Evolutionary conservation across 805 yeast species (phyloP).

Genomic region (Monosporozyma aerobia): DNA sequence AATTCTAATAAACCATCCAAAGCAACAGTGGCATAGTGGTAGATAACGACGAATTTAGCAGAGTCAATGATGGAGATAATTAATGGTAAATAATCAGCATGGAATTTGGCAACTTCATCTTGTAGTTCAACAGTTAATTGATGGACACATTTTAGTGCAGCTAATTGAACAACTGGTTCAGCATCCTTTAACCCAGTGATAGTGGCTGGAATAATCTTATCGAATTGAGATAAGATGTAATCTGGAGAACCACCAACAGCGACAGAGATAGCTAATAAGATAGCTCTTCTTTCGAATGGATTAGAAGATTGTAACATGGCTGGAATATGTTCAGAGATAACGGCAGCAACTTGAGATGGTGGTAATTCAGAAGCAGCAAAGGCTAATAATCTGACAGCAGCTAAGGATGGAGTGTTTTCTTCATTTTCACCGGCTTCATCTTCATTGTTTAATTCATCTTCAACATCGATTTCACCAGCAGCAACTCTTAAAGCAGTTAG

Average conservation of each 20-base stretch:
- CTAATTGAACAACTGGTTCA: conserved; percentile 66
- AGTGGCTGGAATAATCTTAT: conserved; percentile 62
- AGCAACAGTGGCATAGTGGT: conserved; percentile 84
- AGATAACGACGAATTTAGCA: conserved; percentile 73
- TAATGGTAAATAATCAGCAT: conserved; percentile 73
- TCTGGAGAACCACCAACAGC: conserved; percentile 94
- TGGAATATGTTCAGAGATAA: conserved; percentile 59
- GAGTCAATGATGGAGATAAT: conserved; percentile 80
- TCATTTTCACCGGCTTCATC: conserved; percentile 91
- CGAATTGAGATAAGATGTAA: conserved; percentile 65
- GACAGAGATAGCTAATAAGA: conserved; percentile 68
- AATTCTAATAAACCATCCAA: conserved; percentile 88
- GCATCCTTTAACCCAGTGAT: conserved; percentile 70
- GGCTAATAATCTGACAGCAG: conserved; percentile 74
- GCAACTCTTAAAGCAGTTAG: conserved; percentile 66
- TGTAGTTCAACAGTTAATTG: conserved; percentile 77
- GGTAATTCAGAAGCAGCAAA: conserved; percentile 78
- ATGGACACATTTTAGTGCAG: conserved; percentile 75
- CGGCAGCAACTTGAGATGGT: conserved; percentile 81
- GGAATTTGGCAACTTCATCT: conserved; percentile 75
- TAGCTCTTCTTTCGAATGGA: conserved; percentile 78
- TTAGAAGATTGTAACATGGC: conserved; percentile 52
- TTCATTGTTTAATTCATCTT: conserved; percentile 63
- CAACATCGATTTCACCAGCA: conserved; percentile 73
- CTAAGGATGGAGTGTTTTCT: conserved; percentile 68